Percentiles rank a stretch among this genome's conserved stretches.
These are phyloP conservation scores for Serendipita sp. DNA, from an alignment of 768 basidiomycete species.

Conservation along the genomic window DNA sequence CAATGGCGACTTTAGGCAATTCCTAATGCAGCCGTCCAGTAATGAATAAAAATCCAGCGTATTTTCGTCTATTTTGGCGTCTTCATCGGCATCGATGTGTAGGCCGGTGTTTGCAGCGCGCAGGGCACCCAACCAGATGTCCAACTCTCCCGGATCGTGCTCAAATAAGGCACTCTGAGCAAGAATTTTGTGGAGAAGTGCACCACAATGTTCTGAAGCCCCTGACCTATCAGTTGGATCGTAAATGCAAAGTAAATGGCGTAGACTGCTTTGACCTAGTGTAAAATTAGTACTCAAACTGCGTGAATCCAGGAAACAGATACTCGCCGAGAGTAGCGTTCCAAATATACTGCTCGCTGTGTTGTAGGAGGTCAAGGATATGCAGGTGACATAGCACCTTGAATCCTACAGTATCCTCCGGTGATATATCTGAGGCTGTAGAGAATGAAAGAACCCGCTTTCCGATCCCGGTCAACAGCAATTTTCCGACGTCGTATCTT, in stretches of 20 bases:
- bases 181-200: conserved; percentile 50
- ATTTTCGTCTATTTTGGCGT: no score
- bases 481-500: conserved; percentile 72
- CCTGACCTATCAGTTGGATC: conserved; percentile 29
- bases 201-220: conserved; percentile 32
- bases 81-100: conserved; percentile 13
- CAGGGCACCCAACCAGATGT: conserved; percentile 55
- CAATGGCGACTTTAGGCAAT: conserved; percentile 70
- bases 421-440: conserved; percentile 12
- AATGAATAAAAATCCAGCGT: conserved; percentile 30
- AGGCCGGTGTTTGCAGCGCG: conserved; percentile 25
- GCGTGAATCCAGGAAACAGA: neutral
- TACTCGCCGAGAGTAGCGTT: conserved; percentile 49
- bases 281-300: no score
- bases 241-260: conserved; percentile 54
- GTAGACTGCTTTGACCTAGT: conserved; percentile 40
- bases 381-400: conserved; percentile 60
- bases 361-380: conserved; percentile 51
- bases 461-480: conserved; percentile 36
- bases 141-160: conserved; percentile 52
- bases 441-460: conserved; percentile 11
- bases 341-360: conserved; percentile 71
- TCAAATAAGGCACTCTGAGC: conserved; percentile 64
- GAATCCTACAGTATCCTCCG: conserved; percentile 22
- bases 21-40: conserved; percentile 72